Conservation (phyloP, 129 eudicot species). For the Sambucus nigra region DNA sequence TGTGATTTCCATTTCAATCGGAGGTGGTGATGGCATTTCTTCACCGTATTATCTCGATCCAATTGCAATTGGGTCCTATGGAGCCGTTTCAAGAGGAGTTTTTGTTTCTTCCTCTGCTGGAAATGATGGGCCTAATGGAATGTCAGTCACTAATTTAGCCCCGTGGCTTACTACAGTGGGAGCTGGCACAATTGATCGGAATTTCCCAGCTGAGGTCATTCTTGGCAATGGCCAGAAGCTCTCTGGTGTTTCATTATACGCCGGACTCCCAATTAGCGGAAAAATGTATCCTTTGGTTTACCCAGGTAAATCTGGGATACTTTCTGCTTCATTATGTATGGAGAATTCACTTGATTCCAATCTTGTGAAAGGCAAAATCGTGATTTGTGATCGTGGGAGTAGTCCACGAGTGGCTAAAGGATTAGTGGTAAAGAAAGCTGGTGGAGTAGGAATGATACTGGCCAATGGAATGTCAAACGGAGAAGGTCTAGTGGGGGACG, state of each 20-base stretch:
- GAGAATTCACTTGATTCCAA: slow-evolving; percentile 64
- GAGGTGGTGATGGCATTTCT: slow-evolving; percentile 87
- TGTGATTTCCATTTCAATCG: slow-evolving; percentile 76
- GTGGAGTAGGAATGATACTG: slow-evolving; percentile 85
- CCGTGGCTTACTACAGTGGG: slow-evolving; percentile 91
- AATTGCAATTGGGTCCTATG: slow-evolving; percentile 81
- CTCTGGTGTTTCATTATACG: slow-evolving; percentile 66
- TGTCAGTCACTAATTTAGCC: slow-evolving; percentile 83
- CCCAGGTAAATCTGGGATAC: slow-evolving; percentile 66
- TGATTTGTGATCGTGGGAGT: slow-evolving; percentile 81
- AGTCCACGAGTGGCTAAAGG: slow-evolving; percentile 87
- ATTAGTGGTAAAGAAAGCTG: slow-evolving; percentile 79
- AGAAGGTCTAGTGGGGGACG: slow-evolving; percentile 80
- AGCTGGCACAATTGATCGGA: slow-evolving; percentile 77
- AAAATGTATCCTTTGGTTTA: slow-evolving; percentile 62
- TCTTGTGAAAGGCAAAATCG: slow-evolving; percentile 64
- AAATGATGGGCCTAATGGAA: slow-evolving; percentile 81
- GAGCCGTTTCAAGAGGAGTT: slow-evolving; percentile 73
- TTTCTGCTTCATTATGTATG: slow-evolving; percentile 79
- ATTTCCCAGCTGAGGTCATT: slow-evolving; percentile 69
- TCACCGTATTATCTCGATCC: slow-evolving; percentile 89
- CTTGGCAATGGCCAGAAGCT: slow-evolving; percentile 62
- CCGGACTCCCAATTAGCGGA: slow-evolving; percentile 53
- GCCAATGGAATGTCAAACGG: slow-evolving; percentile 71
- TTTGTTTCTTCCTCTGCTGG: slow-evolving; percentile 88